Evolutionary conservation across 1,284 basidiomycete genomes (phyloP).

Genomic region (Hypsizygus ulmarius): DNA sequence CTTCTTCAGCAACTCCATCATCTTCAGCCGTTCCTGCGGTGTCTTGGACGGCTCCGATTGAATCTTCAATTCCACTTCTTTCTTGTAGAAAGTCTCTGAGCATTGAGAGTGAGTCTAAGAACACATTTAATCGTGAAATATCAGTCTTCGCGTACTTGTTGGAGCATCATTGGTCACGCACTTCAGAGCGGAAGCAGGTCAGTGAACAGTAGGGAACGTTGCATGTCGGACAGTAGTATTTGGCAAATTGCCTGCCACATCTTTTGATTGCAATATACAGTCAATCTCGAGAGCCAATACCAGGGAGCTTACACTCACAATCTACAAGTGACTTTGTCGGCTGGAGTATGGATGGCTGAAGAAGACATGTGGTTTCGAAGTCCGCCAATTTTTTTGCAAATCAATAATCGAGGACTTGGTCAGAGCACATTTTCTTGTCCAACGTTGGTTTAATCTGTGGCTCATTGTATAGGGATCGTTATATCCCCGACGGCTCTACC

Average conservation of each 20-base stretch:
- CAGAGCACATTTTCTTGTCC: background rate
- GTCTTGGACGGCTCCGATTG: conserved; percentile 50
- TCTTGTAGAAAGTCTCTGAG: conserved; percentile 75
- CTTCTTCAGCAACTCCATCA: conserved; percentile 66
- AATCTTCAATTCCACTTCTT: conserved; percentile 64
- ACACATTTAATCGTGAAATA: conserved; percentile 1
- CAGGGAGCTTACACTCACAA: conserved; percentile 23
- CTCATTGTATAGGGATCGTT: too few relatives aligned
- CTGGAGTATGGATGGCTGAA: conserved; percentile 9
- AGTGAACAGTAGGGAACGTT: conserved; percentile 80
- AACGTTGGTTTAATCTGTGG: background rate
- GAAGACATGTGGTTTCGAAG: conserved; percentile 21
- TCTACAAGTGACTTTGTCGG: conserved; percentile 32
- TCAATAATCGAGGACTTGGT: background rate
- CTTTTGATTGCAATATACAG: conserved; percentile 34
- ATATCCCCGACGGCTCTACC: too few relatives aligned
- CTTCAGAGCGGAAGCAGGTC: conserved; percentile 72
- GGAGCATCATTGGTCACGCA: conserved; percentile 30
- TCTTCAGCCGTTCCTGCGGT: conserved; percentile 52
- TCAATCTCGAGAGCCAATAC: background rate
- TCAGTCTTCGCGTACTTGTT: conserved; percentile 2
- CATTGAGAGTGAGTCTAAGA: conserved; percentile 62
- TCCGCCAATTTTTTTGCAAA: conserved; percentile 21
- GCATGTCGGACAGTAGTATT: conserved; percentile 78
- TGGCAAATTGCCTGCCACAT: conserved; percentile 70